Percentiles rank a stretch among this genome's conserved stretches.
These are phyloP conservation scores for Dendrobium catenatum DNA, from an alignment of 106 monocot genomes.

Conservation along the genomic window DNA sequence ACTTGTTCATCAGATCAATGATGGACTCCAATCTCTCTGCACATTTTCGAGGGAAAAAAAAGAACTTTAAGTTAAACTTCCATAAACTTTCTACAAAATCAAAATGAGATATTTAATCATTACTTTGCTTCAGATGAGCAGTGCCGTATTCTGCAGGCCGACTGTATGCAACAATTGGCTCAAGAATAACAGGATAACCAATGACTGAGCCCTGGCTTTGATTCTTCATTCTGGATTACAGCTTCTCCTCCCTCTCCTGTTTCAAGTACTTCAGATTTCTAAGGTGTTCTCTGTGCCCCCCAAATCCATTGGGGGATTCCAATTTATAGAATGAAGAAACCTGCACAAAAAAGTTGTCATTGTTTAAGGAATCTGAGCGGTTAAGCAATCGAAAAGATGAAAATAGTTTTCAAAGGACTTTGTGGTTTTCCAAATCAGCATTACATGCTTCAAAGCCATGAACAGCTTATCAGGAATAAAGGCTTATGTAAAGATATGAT, in stretches of 20 bases:
- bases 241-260: not conserved
- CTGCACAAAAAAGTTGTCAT: not conserved
- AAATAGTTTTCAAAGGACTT: not conserved
- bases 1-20: slow-evolving; percentile 25
- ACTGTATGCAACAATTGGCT: not conserved
- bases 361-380: slow-evolving; percentile 4
- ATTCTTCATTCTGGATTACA: slow-evolving; percentile 15
- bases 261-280: slow-evolving; percentile 2
- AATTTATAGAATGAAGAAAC: slow-evolving; percentile 15
- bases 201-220: slow-evolving; percentile 13
- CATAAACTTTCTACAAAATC: not conserved
- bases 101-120: not conserved
- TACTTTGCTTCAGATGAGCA: slow-evolving; percentile 18
- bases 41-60: slow-evolving; percentile 5
- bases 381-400: slow-evolving; percentile 5
- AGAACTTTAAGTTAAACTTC: not conserved
- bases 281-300: not conserved
- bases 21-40: slow-evolving; percentile 23
- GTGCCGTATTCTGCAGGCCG: slow-evolving; percentile 2
- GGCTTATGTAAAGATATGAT: not conserved
- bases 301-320: not conserved
- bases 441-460: slow-evolving; percentile 12
- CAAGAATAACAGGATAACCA: slow-evolving; percentile 14
- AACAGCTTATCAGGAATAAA: slow-evolving; percentile 18
- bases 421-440: slow-evolving; percentile 18